Evolutionary conservation across 2,329 filamentous ascomycete genomes (phyloP), one percentile per base, ranked within the genome.

Genomic region (Fusarium papillatum): DNA sequence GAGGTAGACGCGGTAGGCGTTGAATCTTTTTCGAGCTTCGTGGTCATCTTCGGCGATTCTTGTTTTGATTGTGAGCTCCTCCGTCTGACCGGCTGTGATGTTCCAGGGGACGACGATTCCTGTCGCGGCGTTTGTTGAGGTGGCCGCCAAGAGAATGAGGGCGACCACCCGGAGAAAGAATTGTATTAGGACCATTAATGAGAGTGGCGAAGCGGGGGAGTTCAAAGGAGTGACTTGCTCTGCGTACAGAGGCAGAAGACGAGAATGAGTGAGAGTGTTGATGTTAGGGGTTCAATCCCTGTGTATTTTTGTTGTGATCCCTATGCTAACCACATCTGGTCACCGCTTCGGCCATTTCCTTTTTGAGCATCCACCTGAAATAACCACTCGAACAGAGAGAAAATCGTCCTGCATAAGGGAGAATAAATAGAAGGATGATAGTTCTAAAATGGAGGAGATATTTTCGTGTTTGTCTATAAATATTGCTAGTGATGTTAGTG

Each of bases 1-100:
- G 29, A 79, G 73, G 61, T 59, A 79, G 17, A 79, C 76, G n/a
- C 78, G 78, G 46, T 76, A 80, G 4, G 66, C 68, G 22, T 76
- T 66, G 29, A 70, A 63, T 7, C 46, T 67, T 19, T 75, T 66
- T 22, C 71, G 67, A 2, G 61, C 38, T n/a, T 79, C 71, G 31
- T 68, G 69, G 26, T 75, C 66, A 4, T 19, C n/a, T 19, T 53
- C 53, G 1, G 48, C 73, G 48, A 78, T 53, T 19, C 66, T 71
- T 29, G 74, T 69, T 2, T 63, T 34, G 41, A 79, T 78, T 13
- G 57, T 79, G 29, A 79, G 48, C 2, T 73, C 41, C 46, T 62
- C 57, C 11, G 60, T 62, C 55, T 76, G 31, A 29, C 64, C 70
- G 10, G 64, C 76, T 55, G 76, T 77, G 67, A 80, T 72, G 55